These are phyloP conservation scores for Suillus placidus DNA, from an alignment of 768 basidiomycete genomes.

Conservation along the genomic window DNA sequence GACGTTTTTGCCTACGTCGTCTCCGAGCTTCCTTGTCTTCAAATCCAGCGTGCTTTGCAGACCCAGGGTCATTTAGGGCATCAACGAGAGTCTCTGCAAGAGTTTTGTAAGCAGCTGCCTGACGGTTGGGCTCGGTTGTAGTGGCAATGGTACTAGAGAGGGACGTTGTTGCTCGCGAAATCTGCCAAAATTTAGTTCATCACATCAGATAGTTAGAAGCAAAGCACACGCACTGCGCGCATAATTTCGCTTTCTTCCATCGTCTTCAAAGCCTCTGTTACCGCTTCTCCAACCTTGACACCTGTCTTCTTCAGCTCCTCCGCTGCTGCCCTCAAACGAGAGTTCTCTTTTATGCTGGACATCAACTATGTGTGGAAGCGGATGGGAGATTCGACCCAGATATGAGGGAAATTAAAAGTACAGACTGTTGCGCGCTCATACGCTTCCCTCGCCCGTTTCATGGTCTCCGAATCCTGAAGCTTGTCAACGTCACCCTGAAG, in stretches of 20 bases:
- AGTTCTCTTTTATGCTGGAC: slow-evolving; percentile 96
- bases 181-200: slow-evolving; percentile 43
- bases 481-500: slow-evolving; percentile 98
- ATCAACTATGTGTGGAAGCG: slow-evolving; percentile 62
- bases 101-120: slow-evolving; percentile 92
- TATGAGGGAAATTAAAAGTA: slow-evolving; percentile 21
- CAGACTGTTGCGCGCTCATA: slow-evolving; percentile 93
- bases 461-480: slow-evolving; percentile 93
- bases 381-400: slow-evolving; percentile 11
- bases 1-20: slow-evolving; percentile 72
- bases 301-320: slow-evolving; percentile 91
- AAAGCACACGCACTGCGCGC: slow-evolving; percentile 64
- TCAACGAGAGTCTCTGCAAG: slow-evolving; percentile 88
- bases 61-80: slow-evolving; percentile 91
- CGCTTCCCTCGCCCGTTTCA: slow-evolving; percentile 88
- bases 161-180: slow-evolving; percentile 82
- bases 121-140: slow-evolving; percentile 95
- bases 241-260: slow-evolving; percentile 96
- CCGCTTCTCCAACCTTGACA: slow-evolving; percentile 91
- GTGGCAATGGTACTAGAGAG: slow-evolving; percentile 84
- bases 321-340: slow-evolving; percentile 85
- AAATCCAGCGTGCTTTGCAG: slow-evolving; percentile 93
- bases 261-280: slow-evolving; percentile 84
- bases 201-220: slow-evolving; percentile 3
- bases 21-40: slow-evolving; percentile 93